Evolutionary conservation across 805 yeast genomes (phyloP), one percentile per base, ranked within the genome.

Genomic region (Zygotorulaspora danielsina): DNA sequence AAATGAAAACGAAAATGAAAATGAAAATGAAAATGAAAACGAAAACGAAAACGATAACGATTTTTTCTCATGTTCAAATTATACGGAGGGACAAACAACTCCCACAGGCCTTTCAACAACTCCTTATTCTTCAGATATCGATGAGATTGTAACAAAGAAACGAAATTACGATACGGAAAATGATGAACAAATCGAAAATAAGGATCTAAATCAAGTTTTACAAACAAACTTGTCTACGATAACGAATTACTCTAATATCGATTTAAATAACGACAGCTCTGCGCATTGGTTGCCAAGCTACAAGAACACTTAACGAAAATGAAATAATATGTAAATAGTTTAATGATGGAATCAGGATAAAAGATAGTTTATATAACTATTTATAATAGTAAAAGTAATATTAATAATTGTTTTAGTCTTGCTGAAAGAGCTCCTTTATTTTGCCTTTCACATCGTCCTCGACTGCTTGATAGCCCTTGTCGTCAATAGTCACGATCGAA

Each of bases 401-500:
- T 21, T 21, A 21, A 21, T 21, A 21, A 21, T 21, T 8, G 10
- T 8, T 21, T 10, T 21, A 21, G 9, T 21, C 10, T 21, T 21
- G 7, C 9, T 7, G 10, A 19, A 42, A 28, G 21, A 45, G 11
- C 11, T 42, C 20, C 4, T 24, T 19, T 9, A 42, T 36, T 21
- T 32, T 38, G 12, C 34, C 45, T 28, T 29, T 41, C 5, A 42
- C 53, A 13, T 53, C 56, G 22, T 49, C 40, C 15, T 53, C 51
- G 15, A 57, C 57, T 25, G 52, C 48, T 8, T 42, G 34, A 18
- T 48, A 45, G 4, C 42, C 34, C 36, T 55, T 56, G 15, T 46
- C 50, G 30, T 58, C 59, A 13, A 65, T 63, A 15, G 60, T 45
- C 2, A 66, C 48, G n/a, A 60, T 50, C 6, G 46, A 32, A 16